These are phyloP conservation scores for Sinapis alba DNA, from an alignment of 441 rosid species.

Conservation along the genomic window DNA sequence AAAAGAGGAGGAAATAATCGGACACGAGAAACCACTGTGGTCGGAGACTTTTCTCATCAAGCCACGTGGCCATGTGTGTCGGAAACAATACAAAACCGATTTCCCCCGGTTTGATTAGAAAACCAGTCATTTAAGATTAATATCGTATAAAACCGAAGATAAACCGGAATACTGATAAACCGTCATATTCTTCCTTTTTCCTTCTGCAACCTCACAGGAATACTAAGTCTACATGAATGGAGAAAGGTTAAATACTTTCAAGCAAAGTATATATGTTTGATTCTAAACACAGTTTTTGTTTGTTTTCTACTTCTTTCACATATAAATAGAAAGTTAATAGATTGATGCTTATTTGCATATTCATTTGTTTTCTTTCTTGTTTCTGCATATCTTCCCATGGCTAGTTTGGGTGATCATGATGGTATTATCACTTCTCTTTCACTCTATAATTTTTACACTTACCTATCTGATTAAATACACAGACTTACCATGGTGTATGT, in stretches of 20 bases:
- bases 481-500: background rate
- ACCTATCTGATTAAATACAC: background rate
- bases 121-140: background rate
- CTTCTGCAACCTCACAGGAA: conserved; percentile 28
- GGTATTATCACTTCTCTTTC: conserved; percentile 30
- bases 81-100: background rate
- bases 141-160: background rate
- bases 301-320: background rate
- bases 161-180: background rate
- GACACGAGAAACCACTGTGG: conserved; percentile 9
- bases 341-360: conserved; percentile 14
- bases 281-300: conserved; percentile 1
- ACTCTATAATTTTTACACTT: background rate
- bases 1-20: background rate
- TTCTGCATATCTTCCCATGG: conserved; percentile 35
- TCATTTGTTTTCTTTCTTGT: background rate
- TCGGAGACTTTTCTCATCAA: background rate
- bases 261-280: conserved; percentile 38
- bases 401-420: conserved; percentile 35
- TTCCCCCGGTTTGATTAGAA: background rate
- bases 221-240: conserved; percentile 7
- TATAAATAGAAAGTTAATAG: conserved; percentile 8
- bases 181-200: conserved; percentile 36
- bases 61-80: conserved; percentile 24
- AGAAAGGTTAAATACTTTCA: conserved; percentile 7